Evolutionary conservation across 2,329 filamentous ascomycete species (phyloP).

Genomic region (Aspergillus ibericus): DNA sequence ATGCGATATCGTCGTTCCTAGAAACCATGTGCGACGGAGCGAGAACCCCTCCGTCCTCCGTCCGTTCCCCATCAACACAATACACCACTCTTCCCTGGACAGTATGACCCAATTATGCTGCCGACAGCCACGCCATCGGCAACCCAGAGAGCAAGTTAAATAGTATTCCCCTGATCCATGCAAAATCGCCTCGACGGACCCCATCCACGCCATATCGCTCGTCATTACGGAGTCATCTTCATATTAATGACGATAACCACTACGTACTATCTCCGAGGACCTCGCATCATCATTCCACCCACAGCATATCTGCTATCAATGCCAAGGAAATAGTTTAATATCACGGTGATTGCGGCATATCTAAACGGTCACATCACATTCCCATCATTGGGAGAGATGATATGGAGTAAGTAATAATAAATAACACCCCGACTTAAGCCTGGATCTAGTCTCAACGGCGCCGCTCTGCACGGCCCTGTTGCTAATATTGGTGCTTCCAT

Average conservation of each 20-base stretch:
- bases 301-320: neutral
- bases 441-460: constrained; percentile 4
- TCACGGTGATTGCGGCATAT: neutral
- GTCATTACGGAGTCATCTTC: neutral
- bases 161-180: neutral
- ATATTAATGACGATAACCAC: neutral
- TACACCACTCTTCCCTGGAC: too few relatives aligned
- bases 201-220: neutral
- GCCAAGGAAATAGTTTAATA: constrained; percentile 2
- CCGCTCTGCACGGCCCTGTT: constrained; percentile 15
- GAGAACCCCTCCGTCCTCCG: neutral
- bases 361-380: neutral
- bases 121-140: neutral
- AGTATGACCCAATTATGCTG: neutral
- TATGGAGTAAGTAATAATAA: too few relatives aligned
- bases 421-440: neutral
- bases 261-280: neutral
- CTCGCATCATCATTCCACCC: neutral
- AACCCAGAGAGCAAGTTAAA: neutral
- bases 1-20: neutral
- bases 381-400: neutral
- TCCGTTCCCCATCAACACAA: neutral
- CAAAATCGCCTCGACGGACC: neutral
- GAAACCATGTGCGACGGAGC: neutral
- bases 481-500: constrained; percentile 18